Base-by-base conservation (phyloP, 2,329 filamentous ascomycete genomes). In the Monosporascus sp. region DNA sequence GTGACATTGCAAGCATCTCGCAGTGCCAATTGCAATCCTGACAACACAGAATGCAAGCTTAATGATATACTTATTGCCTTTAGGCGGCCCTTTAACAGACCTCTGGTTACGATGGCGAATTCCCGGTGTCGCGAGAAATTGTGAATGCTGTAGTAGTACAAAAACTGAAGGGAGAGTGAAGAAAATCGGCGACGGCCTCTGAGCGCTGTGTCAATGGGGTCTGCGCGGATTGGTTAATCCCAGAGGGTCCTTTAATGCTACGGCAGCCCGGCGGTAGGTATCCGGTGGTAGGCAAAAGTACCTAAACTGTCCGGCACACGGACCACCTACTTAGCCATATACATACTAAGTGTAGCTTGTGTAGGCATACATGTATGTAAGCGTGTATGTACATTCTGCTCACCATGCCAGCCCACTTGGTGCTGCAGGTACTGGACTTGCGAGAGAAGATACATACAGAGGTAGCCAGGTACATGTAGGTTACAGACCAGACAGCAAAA, bases 1-100 rank as follows among this genome's bases (percentile, higher is more conserved):
- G 59, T 58, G 63, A 62, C 64, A 66, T 66, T 62, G 63, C 64
- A 60, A 54, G 54, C 53, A 50, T 43, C 48, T 56, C 53, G 58
- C 51, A 26, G 52, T 54, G 59, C 61, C 63, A 67, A 66, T 66
- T 65, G 61, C 51, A 54, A 53, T 58, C 37, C 24, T 55, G 52
- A 46, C 45, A 47, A 46, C 44, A 51, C 48, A 49, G 48, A 15
- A 35, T 50, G 48, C 51, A 55, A 28, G 51, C 54, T 52, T 52
- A 54, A 26, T n/a, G 15, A 9, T 14, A 28, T 26, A 11, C 6
- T 28, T 14, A 26, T 26, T 46, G 43, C 22, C 15, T 18, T 15
- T 28, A 7, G 22, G 9, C 22, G 2, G 24, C 20, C 11, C 17
- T 17, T 26, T 28, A 46, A 26, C 17, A n/a, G 43, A 31, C 1